Evolutionary conservation across 495 filamentous ascomycete genomes (phyloP).

Genomic region (Hyaloscypha bicolor): DNA sequence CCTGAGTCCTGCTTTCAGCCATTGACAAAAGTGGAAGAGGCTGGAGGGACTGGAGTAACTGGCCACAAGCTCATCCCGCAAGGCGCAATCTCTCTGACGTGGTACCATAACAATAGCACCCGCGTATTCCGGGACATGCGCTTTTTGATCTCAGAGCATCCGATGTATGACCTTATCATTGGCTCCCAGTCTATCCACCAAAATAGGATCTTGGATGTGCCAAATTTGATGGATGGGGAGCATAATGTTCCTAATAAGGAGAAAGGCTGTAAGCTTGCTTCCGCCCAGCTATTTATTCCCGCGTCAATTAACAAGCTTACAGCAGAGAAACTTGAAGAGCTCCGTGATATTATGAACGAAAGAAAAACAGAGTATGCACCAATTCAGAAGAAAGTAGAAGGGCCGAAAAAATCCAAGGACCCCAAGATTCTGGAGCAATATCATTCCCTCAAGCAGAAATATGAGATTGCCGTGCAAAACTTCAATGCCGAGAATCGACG

Average conservation of each 20-base stretch:
- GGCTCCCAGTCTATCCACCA: constrained; percentile 17
- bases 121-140: constrained; percentile 20
- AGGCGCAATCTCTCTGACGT: constrained; percentile 12
- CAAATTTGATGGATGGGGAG: constrained; percentile 10
- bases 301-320: constrained; percentile 5
- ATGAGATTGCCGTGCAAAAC: background rate
- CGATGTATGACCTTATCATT: constrained; percentile 19
- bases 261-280: background rate
- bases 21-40: constrained; percentile 15
- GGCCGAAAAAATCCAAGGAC: background rate
- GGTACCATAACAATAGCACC: constrained; percentile 3
- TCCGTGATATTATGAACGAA: constrained; percentile 6
- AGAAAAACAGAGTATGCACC: background rate
- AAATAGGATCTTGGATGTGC: constrained; percentile 18
- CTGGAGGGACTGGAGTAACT: constrained; percentile 17
- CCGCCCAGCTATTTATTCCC: background rate
- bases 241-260: background rate
- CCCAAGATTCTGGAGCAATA: background rate
- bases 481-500: constrained; percentile 4
- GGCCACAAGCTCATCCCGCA: constrained; percentile 19
- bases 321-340: background rate
- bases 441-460: background rate
- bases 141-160: constrained; percentile 16
- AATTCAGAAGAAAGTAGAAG: constrained; percentile 10
- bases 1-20: constrained; percentile 12